Evolutionary conservation across 2,329 filamentous ascomycete genomes (phyloP).

Genomic region (Didymella keratinophila): DNA sequence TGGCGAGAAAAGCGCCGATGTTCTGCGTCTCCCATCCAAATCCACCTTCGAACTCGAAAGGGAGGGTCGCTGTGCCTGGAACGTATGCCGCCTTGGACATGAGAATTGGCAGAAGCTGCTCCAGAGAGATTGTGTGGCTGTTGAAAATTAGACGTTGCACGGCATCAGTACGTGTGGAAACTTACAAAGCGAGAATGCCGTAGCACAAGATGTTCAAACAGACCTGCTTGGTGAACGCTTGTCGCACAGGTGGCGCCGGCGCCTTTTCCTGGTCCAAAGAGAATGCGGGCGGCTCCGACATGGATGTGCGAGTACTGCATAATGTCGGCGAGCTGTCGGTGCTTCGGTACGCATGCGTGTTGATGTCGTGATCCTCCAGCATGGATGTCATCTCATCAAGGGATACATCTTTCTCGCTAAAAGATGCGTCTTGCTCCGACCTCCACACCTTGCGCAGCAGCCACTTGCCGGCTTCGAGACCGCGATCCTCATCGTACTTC

Average conservation of each 20-base stretch:
- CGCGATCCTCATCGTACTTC: slow-evolving; percentile 77
- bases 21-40: slow-evolving; percentile 83
- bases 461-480: slow-evolving; percentile 78
- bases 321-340: slow-evolving; percentile 63
- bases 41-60: slow-evolving; percentile 88
- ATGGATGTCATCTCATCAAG: slow-evolving; percentile 69
- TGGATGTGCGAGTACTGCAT: slow-evolving; percentile 44
- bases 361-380: slow-evolving; percentile 54
- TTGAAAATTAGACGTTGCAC: slow-evolving; percentile 30
- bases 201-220: slow-evolving; percentile 88
- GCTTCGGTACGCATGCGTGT: slow-evolving; percentile 70
- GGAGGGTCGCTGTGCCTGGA: slow-evolving; percentile 63
- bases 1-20: slow-evolving; percentile 86
- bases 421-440: slow-evolving; percentile 37
- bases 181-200: slow-evolving; percentile 91
- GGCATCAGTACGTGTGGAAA: slow-evolving; percentile 14
- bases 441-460: slow-evolving; percentile 57
- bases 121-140: slow-evolving; percentile 96
- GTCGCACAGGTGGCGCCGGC: slow-evolving; percentile 48
- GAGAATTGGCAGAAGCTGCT: slow-evolving; percentile 91
- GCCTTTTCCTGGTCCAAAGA: slow-evolving; percentile 40
- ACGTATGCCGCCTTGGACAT: slow-evolving; percentile 73
- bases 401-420: slow-evolving; percentile 54
- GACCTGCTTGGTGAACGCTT: slow-evolving; percentile 84
- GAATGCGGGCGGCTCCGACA: slow-evolving; percentile 47